Conservation (phyloP, 495 filamentous ascomycete species). For the Trichoderma gamsii region DNA sequence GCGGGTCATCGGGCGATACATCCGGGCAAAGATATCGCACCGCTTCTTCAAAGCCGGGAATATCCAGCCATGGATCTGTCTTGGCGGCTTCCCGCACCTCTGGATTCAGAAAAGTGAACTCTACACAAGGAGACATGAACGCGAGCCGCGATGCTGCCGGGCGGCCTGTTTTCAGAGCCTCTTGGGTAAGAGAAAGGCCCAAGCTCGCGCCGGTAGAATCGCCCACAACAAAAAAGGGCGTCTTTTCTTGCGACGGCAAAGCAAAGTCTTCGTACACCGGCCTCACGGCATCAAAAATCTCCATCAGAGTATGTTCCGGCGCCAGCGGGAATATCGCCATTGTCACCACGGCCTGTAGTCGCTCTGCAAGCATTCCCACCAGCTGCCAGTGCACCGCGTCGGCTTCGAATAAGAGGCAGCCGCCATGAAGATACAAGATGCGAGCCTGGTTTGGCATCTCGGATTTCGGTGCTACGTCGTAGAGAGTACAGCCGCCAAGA, state of each 20-base stretch:
- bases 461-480: slow-evolving; percentile 1
- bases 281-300: slow-evolving; percentile 5
- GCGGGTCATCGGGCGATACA: background rate
- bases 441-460: slow-evolving; percentile 3
- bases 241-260: background rate
- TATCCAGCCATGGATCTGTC: slow-evolving; percentile 5
- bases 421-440: slow-evolving; percentile 3
- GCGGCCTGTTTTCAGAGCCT: background rate
- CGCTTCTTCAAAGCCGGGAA: background rate
- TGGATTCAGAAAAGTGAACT: slow-evolving; percentile 1
- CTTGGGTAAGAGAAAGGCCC: background rate
- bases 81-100: background rate
- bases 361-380: background rate
- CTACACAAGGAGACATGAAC: background rate
- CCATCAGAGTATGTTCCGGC: background rate
- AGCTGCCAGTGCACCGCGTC: background rate
- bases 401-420: background rate
- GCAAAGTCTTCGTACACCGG: background rate
- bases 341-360: background rate
- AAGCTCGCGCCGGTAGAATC: background rate
- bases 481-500: background rate
- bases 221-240: background rate
- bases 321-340: slow-evolving; percentile 6
- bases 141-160: background rate
- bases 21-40: slow-evolving; percentile 7